Evolutionary conservation across 2,329 filamentous ascomycete species (phyloP), one percentile per base, ranked within the genome.

Genomic region (Ophiostoma sp.): DNA sequence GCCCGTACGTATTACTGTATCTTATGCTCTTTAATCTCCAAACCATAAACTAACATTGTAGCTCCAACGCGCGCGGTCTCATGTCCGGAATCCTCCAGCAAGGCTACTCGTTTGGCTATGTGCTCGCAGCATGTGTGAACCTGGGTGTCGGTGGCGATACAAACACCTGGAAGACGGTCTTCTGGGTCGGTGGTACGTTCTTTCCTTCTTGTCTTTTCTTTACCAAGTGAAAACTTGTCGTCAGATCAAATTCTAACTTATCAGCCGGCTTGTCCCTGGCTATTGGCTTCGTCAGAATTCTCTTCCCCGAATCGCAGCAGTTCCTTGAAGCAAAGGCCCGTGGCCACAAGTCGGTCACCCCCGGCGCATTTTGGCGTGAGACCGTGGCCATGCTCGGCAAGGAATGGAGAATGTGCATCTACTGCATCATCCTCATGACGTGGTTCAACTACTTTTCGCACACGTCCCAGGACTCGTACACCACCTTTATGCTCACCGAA

Each of bases 41-140:
- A 52, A 52, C 1, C 5, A 4, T 20, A 8, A 15, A 33, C 23
- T 20, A 57, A 57, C 23, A 13, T 27, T 3, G 3, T 13, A 62
- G 57, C 23, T 62, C 57, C 11, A 62, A 89, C 72, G 86, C 89
- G 3, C 85, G 91, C 75, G 91, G 91, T 74, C 80, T 94, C 35
- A 90, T 93, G 83, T 90, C 87, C 66, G 91, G 91, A 73, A 88
- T 93, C 39, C 81, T 93, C 0, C 91, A 94, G 75, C 90, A 93
- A 78, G 90, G 90, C 79, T 92, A 83, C 80, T 90, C 79, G 1
- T 83, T 86, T 68, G 85, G 91, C 15, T 94, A 93, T 76, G 83
- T 91, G 1, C 80, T 87, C 13, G 83, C 83, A 1, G 80, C 85
- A 0, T 85, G 86, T 17, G 88, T 91, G 74, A 79, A 86, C 13